Base-by-base conservation (phyloP, 2,329 filamentous ascomycete species). In the Parasarocladium wereldwijsianum region DNA sequence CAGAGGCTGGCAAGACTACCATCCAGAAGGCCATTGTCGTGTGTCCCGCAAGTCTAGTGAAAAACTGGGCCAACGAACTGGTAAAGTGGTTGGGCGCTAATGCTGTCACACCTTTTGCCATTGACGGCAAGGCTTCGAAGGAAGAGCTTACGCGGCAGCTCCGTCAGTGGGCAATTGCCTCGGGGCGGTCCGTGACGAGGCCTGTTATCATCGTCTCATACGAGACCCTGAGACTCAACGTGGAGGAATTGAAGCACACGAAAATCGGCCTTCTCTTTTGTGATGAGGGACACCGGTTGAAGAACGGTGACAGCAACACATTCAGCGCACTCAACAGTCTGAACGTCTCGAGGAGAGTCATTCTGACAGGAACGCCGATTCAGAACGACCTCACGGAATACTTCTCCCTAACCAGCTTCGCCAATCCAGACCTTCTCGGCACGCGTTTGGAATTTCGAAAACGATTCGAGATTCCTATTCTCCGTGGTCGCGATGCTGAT, bases 381-480 rank as follows among this genome's bases (percentile, higher is more conserved):
- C 90, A 98, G 46, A 98, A 98, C 44, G 90, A 98, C 49, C 58
- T 98, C n/a, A 92, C 87, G 0, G 90, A 98, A 49, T 98, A 98
- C 52, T 98, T 94, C 45, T 76, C 90, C 3, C 66, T 98, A 8
- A 80, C 96, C 35, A 93, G 87, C 51, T 98, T 98, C 45, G 90
- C 90, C 17, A 98, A 98, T 42, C 90, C 90, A 0, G 80, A 83
- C 41, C 70, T 96, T 21, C 71, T 98, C 2, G 90, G 90, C 11
- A 90, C 82, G 7, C 73, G 86, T 16, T 69, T 73, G 26, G 90
- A 98, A 24, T 98, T 98, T 49, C 78, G 87, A 40, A 96, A 96
- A 51, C 76, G 80, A 25, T 98, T 82, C 43, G 90, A 98, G 47
- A 64, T 94, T 14, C 87, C 90, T 0, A 98, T 98, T 46, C 60